Evolutionary conservation across 768 basidiomycete species (phyloP), one percentile per base, ranked within the genome.

Genomic region (Phlebiopsis flavidoalba): DNA sequence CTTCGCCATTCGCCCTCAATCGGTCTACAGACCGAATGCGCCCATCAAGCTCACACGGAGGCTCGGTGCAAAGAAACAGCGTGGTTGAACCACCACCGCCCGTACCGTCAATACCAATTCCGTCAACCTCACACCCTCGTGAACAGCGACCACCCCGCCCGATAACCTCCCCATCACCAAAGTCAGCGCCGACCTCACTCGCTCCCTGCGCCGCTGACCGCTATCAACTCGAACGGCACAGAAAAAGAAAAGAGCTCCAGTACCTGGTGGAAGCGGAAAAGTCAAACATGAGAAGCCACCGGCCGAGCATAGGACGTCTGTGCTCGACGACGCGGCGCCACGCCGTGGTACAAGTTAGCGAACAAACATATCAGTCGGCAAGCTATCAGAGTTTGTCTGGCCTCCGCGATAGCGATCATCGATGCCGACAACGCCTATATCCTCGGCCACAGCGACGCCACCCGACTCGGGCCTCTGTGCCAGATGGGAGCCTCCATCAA

Each of bases 181-280:
- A 12, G 8, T 47, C 49, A 45, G 24, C 53, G n/a, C 52, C n/a
- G 17, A 24, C 5, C 31, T 19, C 17, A 21, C 36, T 48, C 10
- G 53, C 17, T 6, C 69, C 68, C 31, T 66, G n/a, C 68, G 52
- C 55, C 40, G 15, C 24, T 58, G 11, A 60, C 24, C 14, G 8
- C 53, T 3, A 65, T 65, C 36, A 66, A 53, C 62, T 60, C 63
- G 60, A 71, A 74, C 55, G 74, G 74, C 22, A 66, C 65, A 43
- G 65, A 65, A 15, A 72, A 70, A 76, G 67, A 76, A 77, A 80
- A 79, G 64, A 64, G 75, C 15, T 75, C 76, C 40, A 21, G 36
- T 6, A 63, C 67, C 3, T 86, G 84, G 83, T 84, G 83, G 64
- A 81, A 80, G 68, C 77, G 82, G 55, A 84, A 80, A 70, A 83